Conservation (phyloP, 495 filamentous ascomycete species). For the Lineolata rhizophorae region DNA sequence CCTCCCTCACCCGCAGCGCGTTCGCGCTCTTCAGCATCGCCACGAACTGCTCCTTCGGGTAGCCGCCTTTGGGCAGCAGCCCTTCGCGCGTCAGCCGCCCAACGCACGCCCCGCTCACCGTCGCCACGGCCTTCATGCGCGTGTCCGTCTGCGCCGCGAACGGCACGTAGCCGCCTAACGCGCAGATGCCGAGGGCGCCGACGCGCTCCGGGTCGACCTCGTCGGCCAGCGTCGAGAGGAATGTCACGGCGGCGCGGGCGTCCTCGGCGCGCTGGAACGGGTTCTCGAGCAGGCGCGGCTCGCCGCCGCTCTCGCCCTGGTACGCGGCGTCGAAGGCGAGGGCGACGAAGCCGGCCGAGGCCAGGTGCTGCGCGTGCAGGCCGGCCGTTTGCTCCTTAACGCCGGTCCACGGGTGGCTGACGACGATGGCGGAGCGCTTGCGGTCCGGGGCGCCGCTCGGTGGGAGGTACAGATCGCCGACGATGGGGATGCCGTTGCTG, state of each 20-base stretch:
- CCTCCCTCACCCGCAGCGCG: slow-evolving; percentile 8
- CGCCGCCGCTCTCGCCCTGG: slow-evolving; percentile 18
- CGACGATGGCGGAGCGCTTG: slow-evolving; percentile 15
- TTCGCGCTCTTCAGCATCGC: slow-evolving; percentile 8
- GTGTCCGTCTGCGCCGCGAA: slow-evolving; percentile 19
- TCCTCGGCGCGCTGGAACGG: slow-evolving; percentile 21
- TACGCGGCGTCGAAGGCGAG: slow-evolving; percentile 21
- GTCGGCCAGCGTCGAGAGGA: slow-evolving; percentile 11
- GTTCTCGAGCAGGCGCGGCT: slow-evolving; percentile 19
- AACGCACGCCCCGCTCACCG: slow-evolving; percentile 14
- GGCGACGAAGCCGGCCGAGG: slow-evolving; percentile 15
- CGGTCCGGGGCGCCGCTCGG: slow-evolving; percentile 7
- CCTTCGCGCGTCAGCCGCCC: slow-evolving; percentile 16
- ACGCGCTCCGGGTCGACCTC: slow-evolving; percentile 16
- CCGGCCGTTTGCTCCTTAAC: slow-evolving; percentile 22
- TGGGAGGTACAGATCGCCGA: slow-evolving; percentile 10
- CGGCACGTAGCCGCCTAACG: slow-evolving; percentile 17
- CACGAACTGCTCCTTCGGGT: not conserved
- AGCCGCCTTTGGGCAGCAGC: not conserved
- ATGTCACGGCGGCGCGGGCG: slow-evolving; percentile 18
- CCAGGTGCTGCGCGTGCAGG: slow-evolving; percentile 14
- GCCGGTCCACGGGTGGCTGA: slow-evolving; percentile 17
- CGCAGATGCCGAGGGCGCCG: slow-evolving; percentile 23
- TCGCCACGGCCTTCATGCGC: slow-evolving; percentile 21
- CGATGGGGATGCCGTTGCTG: not conserved